A percentile compares a stretch with the other conserved stretches of the same genome.
phyloP scores from a whole-genome alignment of 2,329 filamentous ascomycete genomes.

The Colletotrichum sp. region DNA sequence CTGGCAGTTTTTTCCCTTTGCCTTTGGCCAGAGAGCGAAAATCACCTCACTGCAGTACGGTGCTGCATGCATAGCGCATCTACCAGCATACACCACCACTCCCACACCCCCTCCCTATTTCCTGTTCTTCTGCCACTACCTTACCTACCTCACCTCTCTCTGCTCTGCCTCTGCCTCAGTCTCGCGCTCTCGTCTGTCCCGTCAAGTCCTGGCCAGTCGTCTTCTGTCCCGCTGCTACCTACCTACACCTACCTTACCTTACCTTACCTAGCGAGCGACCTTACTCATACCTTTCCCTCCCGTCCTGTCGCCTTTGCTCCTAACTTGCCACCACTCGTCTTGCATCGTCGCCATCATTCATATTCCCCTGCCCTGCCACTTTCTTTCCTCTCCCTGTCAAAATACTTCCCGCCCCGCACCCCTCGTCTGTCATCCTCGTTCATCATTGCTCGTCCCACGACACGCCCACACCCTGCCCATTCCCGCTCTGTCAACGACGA shows the following conservation, averaged over 20 bases:
- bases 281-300: constrained; percentile 1
- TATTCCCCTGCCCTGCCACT: constrained; percentile 21
- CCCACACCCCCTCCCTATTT: constrained; percentile 14
- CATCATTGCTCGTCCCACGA: constrained; percentile 20
- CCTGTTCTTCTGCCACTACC: background rate
- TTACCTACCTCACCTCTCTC: background rate
- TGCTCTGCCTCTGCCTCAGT: constrained; percentile 22
- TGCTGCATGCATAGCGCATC: constrained; percentile 21
- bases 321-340: constrained; percentile 18
- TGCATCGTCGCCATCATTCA: constrained; percentile 24
- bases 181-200: background rate
- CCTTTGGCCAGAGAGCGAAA: constrained; percentile 7
- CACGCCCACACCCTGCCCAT: constrained; percentile 6
- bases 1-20: constrained; percentile 22
- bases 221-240: background rate
- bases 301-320: background rate
- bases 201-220: background rate
- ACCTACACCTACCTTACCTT: background rate
- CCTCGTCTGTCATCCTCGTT: constrained; percentile 21
- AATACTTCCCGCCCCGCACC: constrained; percentile 21
- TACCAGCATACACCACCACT: constrained; percentile 14
- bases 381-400: constrained; percentile 19
- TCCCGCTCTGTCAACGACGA: constrained; percentile 8
- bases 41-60: constrained; percentile 19
- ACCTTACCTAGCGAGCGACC: background rate